Conservation (phyloP, 371 early-diverging fungal genomes). For the Nematocida ausubeli region DNA sequence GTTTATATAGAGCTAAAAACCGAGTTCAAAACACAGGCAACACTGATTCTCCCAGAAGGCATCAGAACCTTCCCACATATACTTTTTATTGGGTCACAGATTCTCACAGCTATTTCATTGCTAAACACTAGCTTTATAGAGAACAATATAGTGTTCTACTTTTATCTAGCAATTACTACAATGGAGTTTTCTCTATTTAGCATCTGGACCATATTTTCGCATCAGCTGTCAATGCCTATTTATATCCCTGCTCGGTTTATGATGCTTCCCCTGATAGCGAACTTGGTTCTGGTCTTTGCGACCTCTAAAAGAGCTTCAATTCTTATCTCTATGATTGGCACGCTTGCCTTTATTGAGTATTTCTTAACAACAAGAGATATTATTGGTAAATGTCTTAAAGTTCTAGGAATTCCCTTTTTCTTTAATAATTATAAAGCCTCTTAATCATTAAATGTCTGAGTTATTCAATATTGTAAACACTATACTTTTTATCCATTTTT, state of each 20-base stretch:
- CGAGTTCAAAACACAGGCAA: background rate
- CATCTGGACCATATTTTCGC: background rate
- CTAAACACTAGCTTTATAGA: background rate
- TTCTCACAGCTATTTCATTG: background rate
- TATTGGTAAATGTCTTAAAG: background rate
- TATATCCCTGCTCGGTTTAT: background rate
- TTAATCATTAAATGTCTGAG: background rate
- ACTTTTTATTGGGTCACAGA: background rate
- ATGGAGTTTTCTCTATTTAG: background rate
- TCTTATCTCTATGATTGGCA: background rate
- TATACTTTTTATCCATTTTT: too few species aligned
- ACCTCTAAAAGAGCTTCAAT: background rate
- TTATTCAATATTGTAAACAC: too few species aligned
- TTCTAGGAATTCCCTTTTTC: constrained; percentile 3
- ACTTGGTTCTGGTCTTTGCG: background rate
- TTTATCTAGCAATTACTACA: background rate
- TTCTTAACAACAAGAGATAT: background rate
- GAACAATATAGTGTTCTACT: background rate
- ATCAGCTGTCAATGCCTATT: background rate
- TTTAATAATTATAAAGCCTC: constrained; percentile 2
- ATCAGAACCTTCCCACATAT: background rate
- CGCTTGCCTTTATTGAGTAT: background rate
- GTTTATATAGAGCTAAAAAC: background rate
- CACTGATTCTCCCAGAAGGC: background rate
- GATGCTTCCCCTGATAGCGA: background rate